Base-by-base conservation (phyloP, 495 filamentous ascomycete species). In the Durotheca rogersii region DNA sequence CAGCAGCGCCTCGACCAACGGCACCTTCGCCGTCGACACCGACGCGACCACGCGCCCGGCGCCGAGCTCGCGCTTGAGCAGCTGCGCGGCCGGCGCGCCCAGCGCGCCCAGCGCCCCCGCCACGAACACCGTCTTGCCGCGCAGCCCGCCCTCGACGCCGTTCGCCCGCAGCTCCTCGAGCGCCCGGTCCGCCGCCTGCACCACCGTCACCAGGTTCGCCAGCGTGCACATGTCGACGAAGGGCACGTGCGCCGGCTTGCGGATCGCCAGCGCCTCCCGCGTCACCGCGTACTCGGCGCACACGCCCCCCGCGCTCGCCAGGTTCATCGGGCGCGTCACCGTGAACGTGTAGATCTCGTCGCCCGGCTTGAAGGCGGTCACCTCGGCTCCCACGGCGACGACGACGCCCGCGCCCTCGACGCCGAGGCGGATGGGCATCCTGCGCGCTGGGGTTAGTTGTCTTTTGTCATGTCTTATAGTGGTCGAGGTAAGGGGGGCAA, bases 81-180 rank as follows among this genome's bases (percentile, higher is more conserved):
- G 42, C 58, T 81, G 77, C 7, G 74, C 65, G 5, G 61, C 76
- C 50, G 77, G 65, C 20, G 67, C 58, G 4, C 80, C 79, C 0
- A 70, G 78, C 2, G 71, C 75, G 46, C 78, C 74, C 40, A 83
- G 70, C 3, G 72, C 78, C 14, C 62, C 78, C 7, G 79, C 68
- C 6, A 82, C 64, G 50, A 77, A 77, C 2, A 80, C 76, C 10
- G 76, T 81, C 66, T 82, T 83, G 5, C 77, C 79, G 18, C 69
- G 64, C 31, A 78, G 53, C 6, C 43, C 64, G 36, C 37, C 72
- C 2, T 37, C n/a, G 11, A 55, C 58, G 30, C 53, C 58, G 25
- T 61, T 58, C 64, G 72, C 67, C 25, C 72, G 70, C 20, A 69
- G 42, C 11, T 54, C 21, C 25, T 59, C 41, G 35, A 76, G 55